phyloP scores from a whole-genome alignment of 768 basidiomycete genomes.

The Termitomyces eurrhizus region DNA sequence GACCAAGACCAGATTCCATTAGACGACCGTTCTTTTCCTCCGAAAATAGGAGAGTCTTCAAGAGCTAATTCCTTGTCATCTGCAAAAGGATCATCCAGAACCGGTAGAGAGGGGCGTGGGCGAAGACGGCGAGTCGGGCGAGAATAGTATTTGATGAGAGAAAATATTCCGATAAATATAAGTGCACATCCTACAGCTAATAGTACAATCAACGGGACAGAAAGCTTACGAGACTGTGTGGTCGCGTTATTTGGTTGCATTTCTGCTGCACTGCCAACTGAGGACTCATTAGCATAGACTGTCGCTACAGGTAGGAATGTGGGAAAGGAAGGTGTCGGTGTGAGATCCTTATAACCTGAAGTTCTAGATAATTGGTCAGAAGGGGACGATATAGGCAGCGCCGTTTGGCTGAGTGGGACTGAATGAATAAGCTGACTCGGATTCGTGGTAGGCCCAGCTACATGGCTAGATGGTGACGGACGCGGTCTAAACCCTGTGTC shows the following conservation, averaged over 20 bases:
- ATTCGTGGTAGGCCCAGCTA: constrained; percentile 26
- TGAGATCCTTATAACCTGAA: constrained; percentile 10
- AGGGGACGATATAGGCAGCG: constrained; percentile 19
- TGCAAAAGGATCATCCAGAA: constrained; percentile 53
- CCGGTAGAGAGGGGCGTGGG: constrained; percentile 73
- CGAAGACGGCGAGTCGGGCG: constrained; percentile 49
- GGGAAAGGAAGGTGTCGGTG: constrained; percentile 11
- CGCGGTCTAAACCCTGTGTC: constrained; percentile 32
- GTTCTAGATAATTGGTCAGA: constrained; percentile 22
- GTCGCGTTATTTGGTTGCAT: constrained; percentile 1
- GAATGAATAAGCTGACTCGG: constrained; percentile 16
- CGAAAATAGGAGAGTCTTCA: constrained; percentile 71
- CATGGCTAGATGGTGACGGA: constrained; percentile 18
- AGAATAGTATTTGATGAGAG: constrained; percentile 44
- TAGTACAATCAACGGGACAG: constrained; percentile 46
- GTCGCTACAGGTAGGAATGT: constrained; percentile 15
- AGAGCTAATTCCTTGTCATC: constrained; percentile 41
- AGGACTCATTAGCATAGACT: constrained; percentile 6
- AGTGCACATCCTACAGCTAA: constrained; percentile 50
- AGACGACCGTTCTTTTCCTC: constrained; percentile 63
- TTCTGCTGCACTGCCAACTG: constrained; percentile 2
- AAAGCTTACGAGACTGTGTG: constrained; percentile 32
- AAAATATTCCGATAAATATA: constrained; percentile 42
- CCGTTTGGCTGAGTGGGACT: constrained; percentile 12
- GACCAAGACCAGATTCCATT: constrained; percentile 56